These are phyloP conservation scores for Pyrus betulifolia DNA, from an alignment of 306 rosid species.

Conservation along the genomic window DNA sequence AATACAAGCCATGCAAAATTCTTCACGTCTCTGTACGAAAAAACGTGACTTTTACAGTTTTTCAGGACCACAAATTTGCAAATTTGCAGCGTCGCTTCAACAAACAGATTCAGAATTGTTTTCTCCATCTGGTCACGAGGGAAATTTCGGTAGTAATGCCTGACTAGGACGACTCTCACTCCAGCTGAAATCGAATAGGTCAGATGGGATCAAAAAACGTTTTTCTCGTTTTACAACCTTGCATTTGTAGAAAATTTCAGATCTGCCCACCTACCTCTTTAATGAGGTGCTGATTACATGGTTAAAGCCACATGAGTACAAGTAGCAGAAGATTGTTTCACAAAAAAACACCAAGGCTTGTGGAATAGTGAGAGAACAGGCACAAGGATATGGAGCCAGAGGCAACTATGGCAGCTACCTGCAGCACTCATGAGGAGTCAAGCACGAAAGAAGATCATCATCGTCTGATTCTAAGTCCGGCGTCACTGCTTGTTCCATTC, in stretches of 20 bases:
- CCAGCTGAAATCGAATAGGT: too few relatives aligned
- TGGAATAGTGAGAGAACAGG: not conserved
- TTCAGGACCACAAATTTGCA: not conserved
- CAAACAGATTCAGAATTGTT: not conserved
- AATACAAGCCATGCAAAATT: not conserved
- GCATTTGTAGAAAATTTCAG: not conserved
- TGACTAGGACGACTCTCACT: too few relatives aligned
- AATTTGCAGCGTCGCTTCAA: not conserved
- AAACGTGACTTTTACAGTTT: not conserved
- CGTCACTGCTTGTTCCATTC: constrained; percentile 38
- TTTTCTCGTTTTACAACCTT: not conserved
- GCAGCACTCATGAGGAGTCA: not conserved
- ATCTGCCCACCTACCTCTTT: not conserved
- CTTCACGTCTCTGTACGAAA: not conserved
- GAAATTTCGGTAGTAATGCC: too few relatives aligned
- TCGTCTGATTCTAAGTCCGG: constrained; percentile 30
- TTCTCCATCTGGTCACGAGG: not conserved
- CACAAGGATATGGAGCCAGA: not conserved
- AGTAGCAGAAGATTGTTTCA: not conserved
- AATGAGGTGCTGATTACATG: not conserved
- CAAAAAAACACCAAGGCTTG: not conserved
- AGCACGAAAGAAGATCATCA: not conserved
- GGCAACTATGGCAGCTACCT: not conserved
- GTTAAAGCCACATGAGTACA: not conserved
- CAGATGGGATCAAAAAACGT: not conserved